Evolutionary conservation across 352 stramenopile species (phyloP).

Genomic region (Aphanomyces astaci): DNA sequence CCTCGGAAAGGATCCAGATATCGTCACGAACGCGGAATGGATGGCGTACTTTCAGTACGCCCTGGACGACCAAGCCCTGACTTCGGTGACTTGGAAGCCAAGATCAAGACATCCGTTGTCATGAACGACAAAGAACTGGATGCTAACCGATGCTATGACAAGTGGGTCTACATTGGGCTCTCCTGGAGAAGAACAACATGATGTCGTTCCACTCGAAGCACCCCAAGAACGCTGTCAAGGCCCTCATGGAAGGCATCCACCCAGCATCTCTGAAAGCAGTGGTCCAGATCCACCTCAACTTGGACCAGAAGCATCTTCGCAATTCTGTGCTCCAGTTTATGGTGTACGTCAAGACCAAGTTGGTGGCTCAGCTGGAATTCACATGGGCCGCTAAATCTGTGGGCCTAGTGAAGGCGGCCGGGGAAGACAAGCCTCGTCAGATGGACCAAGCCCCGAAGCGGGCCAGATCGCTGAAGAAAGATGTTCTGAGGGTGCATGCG

Average conservation of each 20-base stretch:
- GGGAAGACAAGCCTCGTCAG: not conserved
- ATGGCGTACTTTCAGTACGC: no score
- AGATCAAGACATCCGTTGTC: no score
- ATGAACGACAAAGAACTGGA: not conserved
- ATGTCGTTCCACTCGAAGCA: not conserved
- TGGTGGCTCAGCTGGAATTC: not conserved
- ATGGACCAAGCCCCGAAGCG: no score
- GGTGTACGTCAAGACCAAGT: not conserved
- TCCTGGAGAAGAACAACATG: not conserved
- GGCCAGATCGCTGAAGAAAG: not conserved
- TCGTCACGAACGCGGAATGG: no score
- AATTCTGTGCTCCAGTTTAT: not conserved
- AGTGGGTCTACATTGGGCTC: not conserved
- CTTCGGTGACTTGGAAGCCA: no score
- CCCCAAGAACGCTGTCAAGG: not conserved
- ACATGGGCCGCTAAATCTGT: not conserved
- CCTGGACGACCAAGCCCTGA: no score
- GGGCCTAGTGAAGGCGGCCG: not conserved
- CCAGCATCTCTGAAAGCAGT: not conserved
- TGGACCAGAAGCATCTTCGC: not conserved
- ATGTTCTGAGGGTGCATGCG: not conserved
- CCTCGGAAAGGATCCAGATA: no score
- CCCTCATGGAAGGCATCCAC: not conserved
- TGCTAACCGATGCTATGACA: not conserved
- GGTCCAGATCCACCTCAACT: not conserved